Evolutionary conservation across 306 rosid species (phyloP), one percentile per base, ranked within the genome.

Genomic region (Trichosanthes truncata): DNA sequence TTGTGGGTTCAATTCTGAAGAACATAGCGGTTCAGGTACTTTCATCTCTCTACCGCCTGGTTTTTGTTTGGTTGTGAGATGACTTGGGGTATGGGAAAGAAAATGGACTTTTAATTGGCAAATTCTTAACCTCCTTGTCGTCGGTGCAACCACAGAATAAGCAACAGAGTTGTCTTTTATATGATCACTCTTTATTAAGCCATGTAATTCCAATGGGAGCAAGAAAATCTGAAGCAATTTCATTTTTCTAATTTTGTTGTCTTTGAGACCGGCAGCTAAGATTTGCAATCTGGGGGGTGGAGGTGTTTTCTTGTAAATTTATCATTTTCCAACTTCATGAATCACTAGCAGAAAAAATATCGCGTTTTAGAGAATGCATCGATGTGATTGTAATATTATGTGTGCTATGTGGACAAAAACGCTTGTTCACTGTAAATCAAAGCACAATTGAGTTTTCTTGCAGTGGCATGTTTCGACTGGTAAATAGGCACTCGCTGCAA

Each of bases 21-120:
- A 53, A 77, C n/a, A 45, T 23, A 69, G 35, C 53, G 76, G 35
- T n/a, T 12, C 57, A 61, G 80, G 72, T 78, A 60, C 17, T 56
- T 59, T 59, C 52, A 25, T 15, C 2, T 61, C 60, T 17, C 20
- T 61, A 15, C 17, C 73, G 38, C 25, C 18, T 49, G 9, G 21
- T 36, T 78, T 51, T 5, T n/a, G 15, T 69, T 52, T 26, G 40
- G 40, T 11, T 72, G 14, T 56, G 80, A 77, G 84, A 65, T 59
- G 36, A 48, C 31, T 26, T 38, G 77, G 26, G 57, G 36, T 60
- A 43, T 43, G 36, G 36, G 2, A 77, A 20, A 21, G 21, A 48
- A 23, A 71, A 55, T 61, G 40, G 62, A 23, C n/a, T 49, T 17
- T 4, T 59, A 33, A 45, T 66, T 8, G 51, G 33, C 46, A 45